These are phyloP conservation scores for Globisporangium irregulare DNA, from an alignment of 352 stramenopile species.

Conservation along the genomic window DNA sequence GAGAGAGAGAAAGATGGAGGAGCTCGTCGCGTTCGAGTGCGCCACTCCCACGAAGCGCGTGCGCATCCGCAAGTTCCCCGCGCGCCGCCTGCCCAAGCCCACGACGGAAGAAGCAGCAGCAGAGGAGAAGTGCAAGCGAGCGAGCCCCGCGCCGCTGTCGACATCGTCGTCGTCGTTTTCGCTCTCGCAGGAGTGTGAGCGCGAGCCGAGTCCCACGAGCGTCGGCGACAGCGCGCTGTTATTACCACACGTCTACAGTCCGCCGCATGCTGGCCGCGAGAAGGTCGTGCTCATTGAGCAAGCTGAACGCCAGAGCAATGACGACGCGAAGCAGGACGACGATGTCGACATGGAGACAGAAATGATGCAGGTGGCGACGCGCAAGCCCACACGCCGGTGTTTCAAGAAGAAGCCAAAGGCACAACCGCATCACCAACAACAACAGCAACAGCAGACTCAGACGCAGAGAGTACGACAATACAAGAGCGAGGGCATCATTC, in stretches of 20 bases:
- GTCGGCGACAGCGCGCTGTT: neutral
- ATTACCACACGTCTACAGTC: neutral
- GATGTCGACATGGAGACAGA: neutral
- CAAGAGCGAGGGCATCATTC: neutral
- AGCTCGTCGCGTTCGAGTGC: neutral
- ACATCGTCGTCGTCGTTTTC: neutral
- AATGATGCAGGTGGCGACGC: slow-evolving; percentile 1
- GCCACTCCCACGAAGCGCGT: slow-evolving; percentile 11
- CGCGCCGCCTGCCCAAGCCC: neutral
- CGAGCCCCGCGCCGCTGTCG: neutral
- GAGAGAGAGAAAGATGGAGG: neutral
- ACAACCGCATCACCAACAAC: no score
- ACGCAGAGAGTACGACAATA: neutral
- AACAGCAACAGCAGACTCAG: neutral
- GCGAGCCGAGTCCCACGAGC: slow-evolving; percentile 1
- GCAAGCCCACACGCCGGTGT: neutral
- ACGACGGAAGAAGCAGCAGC: neutral
- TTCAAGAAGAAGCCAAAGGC: slow-evolving; percentile 1
- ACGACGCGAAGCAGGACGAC: neutral
- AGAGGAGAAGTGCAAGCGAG: neutral
- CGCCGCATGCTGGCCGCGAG: neutral
- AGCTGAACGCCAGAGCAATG: neutral
- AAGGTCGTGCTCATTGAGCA: neutral
- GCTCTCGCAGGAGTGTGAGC: neutral
- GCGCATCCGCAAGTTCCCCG: slow-evolving; percentile 13